These are phyloP conservation scores for Cercospora sp. DNA, from an alignment of 2,329 filamentous ascomycete genomes.

Conservation along the genomic window DNA sequence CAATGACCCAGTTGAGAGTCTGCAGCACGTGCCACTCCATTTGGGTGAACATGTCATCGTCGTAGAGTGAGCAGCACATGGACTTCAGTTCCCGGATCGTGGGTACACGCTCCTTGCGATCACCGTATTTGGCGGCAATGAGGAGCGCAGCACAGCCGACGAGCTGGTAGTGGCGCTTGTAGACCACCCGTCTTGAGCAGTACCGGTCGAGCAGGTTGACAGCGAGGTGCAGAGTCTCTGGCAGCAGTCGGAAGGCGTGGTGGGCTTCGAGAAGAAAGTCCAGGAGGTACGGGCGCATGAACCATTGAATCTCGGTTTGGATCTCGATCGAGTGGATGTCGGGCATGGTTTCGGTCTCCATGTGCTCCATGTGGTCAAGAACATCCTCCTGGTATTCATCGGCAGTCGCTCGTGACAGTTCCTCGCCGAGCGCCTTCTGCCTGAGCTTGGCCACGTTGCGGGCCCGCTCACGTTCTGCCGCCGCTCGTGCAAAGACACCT, in stretches of 20 bases:
- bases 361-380: constrained; percentile 87
- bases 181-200: constrained; percentile 95
- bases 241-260: constrained; percentile 87
- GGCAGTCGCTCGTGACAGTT: constrained; percentile 79
- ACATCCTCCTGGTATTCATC: constrained; percentile 95
- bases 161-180: constrained; percentile 98
- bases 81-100: constrained; percentile 96
- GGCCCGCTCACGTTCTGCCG: constrained; percentile 72
- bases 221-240: constrained; percentile 92
- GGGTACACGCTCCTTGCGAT: constrained; percentile 98
- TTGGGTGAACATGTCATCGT: constrained; percentile 99
- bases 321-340: constrained; percentile 98
- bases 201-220: constrained; percentile 97
- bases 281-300: constrained; percentile 96
- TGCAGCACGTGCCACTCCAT: constrained; percentile 99
- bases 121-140: constrained; percentile 97
- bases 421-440: constrained; percentile 84
- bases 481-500: constrained; percentile 55
- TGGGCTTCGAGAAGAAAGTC: constrained; percentile 98
- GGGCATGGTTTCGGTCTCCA: constrained; percentile 93
- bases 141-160: constrained; percentile 94
- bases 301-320: constrained; percentile 99
- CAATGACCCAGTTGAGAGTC: constrained; percentile 93
- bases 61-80: constrained; percentile 98
- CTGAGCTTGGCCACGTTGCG: constrained; percentile 77